These are phyloP conservation scores for Ocimum tenuiflorum DNA, from an alignment of 257 asterid species.

Conservation along the genomic window DNA sequence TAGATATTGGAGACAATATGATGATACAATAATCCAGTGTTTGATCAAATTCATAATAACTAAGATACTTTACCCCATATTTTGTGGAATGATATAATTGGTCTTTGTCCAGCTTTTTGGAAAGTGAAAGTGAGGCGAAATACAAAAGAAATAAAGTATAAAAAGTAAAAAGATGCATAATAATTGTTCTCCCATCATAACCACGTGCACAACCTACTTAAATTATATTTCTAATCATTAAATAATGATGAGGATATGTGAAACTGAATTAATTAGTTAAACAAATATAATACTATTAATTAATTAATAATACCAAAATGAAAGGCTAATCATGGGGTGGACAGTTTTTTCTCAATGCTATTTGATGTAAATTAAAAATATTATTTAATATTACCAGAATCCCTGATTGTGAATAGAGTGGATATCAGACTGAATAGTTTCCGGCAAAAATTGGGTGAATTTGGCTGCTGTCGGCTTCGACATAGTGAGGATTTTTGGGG, in stretches of 20 bases:
- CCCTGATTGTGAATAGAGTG: too few species aligned
- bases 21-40: neutral
- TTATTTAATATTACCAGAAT: too few species aligned
- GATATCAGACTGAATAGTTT: too few species aligned
- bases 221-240: conserved; percentile 13
- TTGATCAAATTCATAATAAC: neutral
- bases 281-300: neutral
- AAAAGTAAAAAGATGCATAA: neutral
- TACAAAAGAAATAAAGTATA: neutral
- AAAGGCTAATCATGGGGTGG: conserved; percentile 23
- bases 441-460: too few species aligned
- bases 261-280: neutral
- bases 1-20: too few species aligned
- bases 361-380: too few species aligned
- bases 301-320: conserved; percentile 8
- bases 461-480: too few species aligned
- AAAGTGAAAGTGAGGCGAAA: neutral
- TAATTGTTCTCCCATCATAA: conserved; percentile 8
- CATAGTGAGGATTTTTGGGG: too few species aligned
- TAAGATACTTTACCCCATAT: neutral
- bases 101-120: too few species aligned
- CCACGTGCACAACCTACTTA: conserved; percentile 13
- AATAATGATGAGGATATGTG: conserved; percentile 2
- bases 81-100: neutral
- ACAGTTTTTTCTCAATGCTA: conserved; percentile 19